phyloP scores from a whole-genome alignment of 148 eudicot species.

The Polygonum maritimum region DNA sequence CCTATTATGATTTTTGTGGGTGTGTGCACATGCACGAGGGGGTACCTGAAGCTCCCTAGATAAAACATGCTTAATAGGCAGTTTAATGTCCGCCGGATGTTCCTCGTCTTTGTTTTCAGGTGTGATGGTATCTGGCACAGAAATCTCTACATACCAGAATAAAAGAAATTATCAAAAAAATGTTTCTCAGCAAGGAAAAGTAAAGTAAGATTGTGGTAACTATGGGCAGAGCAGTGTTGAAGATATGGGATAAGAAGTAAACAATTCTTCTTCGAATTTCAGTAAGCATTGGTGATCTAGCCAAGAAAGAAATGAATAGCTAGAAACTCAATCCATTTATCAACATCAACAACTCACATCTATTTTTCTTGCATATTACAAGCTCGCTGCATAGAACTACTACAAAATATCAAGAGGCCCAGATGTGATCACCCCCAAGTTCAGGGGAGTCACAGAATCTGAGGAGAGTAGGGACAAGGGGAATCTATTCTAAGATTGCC shows the following conservation, averaged over 20 bases:
- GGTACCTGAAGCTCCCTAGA: conserved; percentile 75
- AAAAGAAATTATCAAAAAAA: neutral
- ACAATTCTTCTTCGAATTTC: neutral
- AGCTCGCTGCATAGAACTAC: too few species aligned
- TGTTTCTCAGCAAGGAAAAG: neutral
- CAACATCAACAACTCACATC: too few species aligned
- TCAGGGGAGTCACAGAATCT: too few species aligned
- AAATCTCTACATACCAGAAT: conserved; percentile 27
- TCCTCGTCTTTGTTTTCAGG: conserved; percentile 43
- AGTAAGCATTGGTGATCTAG: too few species aligned
- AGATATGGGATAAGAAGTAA: neutral
- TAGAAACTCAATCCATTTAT: too few species aligned
- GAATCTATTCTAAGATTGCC: too few species aligned
- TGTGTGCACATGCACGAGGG: neutral
- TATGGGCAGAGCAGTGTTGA: neutral
- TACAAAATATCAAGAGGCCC: too few species aligned
- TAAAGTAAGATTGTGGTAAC: neutral
- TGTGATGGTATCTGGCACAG: conserved; percentile 36
- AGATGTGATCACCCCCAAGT: too few species aligned
- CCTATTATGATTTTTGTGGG: neutral
- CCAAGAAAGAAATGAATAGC: too few species aligned
- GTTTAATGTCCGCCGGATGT: conserved; percentile 54
- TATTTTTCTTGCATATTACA: too few species aligned
- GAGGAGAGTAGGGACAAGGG: too few species aligned
- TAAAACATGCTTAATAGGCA: conserved; percentile 62